Percentiles rank a stretch among this genome's conserved stretches.
Conservation (phyloP, 2,329 filamentous ascomycete species). For the Exserohilum turcica region DNA sequence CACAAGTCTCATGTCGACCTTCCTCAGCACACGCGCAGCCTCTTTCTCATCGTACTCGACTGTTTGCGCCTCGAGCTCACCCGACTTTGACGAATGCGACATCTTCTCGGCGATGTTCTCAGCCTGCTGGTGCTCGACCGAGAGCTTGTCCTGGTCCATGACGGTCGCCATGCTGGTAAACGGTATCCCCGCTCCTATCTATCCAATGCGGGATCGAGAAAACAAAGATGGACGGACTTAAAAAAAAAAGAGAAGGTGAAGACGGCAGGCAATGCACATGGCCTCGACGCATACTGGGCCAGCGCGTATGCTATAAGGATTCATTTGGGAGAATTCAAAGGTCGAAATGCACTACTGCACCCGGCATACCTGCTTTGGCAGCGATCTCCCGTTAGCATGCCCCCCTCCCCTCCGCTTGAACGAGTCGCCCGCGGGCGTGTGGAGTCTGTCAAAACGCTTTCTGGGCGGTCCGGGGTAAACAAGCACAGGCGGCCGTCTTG, state of each 20-base stretch:
- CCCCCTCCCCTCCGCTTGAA: not conserved
- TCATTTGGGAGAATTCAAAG: constrained; percentile 17
- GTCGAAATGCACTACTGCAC: constrained; percentile 12
- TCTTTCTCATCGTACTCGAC: constrained; percentile 35
- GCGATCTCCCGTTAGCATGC: constrained; percentile 2
- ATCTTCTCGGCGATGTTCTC: constrained; percentile 37
- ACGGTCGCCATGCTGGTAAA: constrained; percentile 16
- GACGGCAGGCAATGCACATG: not conserved
- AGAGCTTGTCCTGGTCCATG: constrained; percentile 20
- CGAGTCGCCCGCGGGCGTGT: constrained; percentile 9
- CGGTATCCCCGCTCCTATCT: constrained; percentile 1
- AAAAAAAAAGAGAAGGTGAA: not conserved
- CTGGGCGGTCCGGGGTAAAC: constrained; percentile 23
- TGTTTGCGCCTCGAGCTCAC: constrained; percentile 32
- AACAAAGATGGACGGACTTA: not conserved
- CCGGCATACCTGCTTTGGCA: constrained; percentile 17
- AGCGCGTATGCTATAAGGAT: constrained; percentile 12
- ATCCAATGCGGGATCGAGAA: not conserved
- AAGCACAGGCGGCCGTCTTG: constrained; percentile 17
- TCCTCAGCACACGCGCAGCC: constrained; percentile 38
- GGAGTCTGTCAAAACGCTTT: constrained; percentile 9
- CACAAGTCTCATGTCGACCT: constrained; percentile 43
- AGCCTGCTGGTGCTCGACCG: constrained; percentile 20
- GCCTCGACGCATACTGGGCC: constrained; percentile 2
- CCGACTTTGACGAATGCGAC: constrained; percentile 24